Conservation (phyloP, 306 rosid genomes). For the Pachyrhizus erosus region DNA sequence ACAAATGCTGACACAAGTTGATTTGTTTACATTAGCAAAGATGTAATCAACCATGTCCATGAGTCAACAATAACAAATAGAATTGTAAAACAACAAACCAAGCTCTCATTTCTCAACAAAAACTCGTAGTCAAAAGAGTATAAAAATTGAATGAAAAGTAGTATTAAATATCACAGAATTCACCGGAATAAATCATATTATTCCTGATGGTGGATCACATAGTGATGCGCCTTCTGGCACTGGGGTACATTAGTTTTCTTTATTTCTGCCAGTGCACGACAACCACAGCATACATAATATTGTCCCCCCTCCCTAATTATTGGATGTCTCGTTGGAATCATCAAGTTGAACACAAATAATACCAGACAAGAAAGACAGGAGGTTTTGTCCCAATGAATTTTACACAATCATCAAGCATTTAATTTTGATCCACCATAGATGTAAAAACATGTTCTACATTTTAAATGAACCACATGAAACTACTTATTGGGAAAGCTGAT, state of each 20-base stretch:
- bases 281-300: not conserved
- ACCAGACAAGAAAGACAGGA: not conserved
- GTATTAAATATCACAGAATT: slow-evolving; percentile 15
- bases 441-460: not conserved
- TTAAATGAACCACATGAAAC: slow-evolving; percentile 5
- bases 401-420: not conserved
- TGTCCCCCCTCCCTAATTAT: not conserved
- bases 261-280: slow-evolving; percentile 4
- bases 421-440: not conserved
- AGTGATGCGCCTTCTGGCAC: not conserved
- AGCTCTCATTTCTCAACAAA: not conserved
- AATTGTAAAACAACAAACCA: not conserved
- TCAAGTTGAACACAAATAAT: not conserved
- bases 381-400: not conserved
- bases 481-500: not conserved
- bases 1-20: not conserved
- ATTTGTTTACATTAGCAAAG: not conserved
- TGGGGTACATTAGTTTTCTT: not conserved
- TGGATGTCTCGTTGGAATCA: not conserved
- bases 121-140: not conserved
- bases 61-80: not conserved
- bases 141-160: not conserved
- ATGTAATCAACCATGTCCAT: slow-evolving; percentile 27
- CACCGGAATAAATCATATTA: not conserved
- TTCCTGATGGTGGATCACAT: not conserved